Percentiles rank a stretch among this genome's conserved stretches.
Conservation (phyloP, 257 asterid genomes). For the Solanum tacnaense region DNA sequence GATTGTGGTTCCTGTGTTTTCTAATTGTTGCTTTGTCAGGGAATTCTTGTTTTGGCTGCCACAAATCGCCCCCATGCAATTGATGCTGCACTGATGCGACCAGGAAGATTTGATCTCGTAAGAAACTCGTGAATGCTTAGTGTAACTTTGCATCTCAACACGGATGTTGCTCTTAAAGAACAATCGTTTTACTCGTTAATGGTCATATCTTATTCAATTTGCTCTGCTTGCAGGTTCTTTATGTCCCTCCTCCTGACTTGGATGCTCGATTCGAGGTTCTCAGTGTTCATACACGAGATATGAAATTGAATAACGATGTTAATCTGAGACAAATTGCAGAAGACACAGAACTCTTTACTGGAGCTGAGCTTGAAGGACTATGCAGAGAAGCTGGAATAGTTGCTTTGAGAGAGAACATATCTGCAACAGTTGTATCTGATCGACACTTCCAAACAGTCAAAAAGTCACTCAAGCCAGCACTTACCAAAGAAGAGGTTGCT, state of each 20-base stretch:
- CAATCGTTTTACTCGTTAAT: neutral
- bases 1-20: neutral
- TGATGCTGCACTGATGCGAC: constrained; percentile 89
- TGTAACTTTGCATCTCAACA: neutral
- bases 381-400: constrained; percentile 86
- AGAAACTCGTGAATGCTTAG: neutral
- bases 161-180: neutral
- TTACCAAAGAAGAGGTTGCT: constrained; percentile 43
- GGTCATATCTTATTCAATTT: neutral
- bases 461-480: constrained; percentile 57
- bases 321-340: constrained; percentile 59
- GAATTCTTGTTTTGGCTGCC: constrained; percentile 95
- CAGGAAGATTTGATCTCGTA: constrained; percentile 94
- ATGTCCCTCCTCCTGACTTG: constrained; percentile 86
- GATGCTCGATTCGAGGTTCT: constrained; percentile 77
- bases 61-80: constrained; percentile 89
- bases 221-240: constrained; percentile 48
- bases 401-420: constrained; percentile 81
- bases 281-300: constrained; percentile 63
- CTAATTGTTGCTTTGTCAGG: constrained; percentile 31
- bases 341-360: constrained; percentile 65
- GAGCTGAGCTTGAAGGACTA: constrained; percentile 83
- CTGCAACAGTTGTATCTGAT: constrained; percentile 51
- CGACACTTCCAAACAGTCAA: constrained; percentile 55
- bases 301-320: constrained; percentile 48